Evolutionary conservation across 169 alveolate species (phyloP), one percentile per base, ranked within the genome.

Genomic region (Plasmodium malariae): DNA sequence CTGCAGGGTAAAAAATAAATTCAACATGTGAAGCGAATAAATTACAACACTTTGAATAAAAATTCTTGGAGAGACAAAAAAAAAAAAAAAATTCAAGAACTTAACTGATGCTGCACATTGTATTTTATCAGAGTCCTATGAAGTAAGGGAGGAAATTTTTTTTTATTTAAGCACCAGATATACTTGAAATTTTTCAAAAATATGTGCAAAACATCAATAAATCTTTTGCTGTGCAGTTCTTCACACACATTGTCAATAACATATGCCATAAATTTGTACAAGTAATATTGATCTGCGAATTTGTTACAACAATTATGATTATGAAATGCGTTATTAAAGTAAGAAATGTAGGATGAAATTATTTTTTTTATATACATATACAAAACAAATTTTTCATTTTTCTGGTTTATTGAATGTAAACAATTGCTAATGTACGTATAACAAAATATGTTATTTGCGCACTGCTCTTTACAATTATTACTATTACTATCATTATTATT

Each of bases 211-310:
- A 80, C 71, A 43, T 80, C 90, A 36, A 80, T 69, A 4, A 45
- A 71, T 57, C 90, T 80, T 60, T 40, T 80, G 14, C 40, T 36
- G 51, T 80, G 90, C 32, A 80, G 17, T 28, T 32, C 48, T 36
- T 80, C 83, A 80, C 90, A 80, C 32, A 80, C 14, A 59, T 40
- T 40, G 24, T 80, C 83, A 14, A 80, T 17, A 67, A 80, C 49
- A 3, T 51, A 17, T 6, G 49, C 54, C n/a, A 80, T 17, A 55
- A 80, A 80, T 30, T 80, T 80, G n/a, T 65, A 57, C 48, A 80
- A 59, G 36, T 80, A 80, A 21, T 80, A 65, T 55, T 40, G 37
- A 49, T 67, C 57, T 11, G 37, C 24, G 12, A 26, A 34, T 28
- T 80, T 43, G 45, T 76, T 59, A 24, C 43, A 7, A 37, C 90